Base-by-base conservation (phyloP, 805 yeast species). In the Kuraishia piskuri region DNA sequence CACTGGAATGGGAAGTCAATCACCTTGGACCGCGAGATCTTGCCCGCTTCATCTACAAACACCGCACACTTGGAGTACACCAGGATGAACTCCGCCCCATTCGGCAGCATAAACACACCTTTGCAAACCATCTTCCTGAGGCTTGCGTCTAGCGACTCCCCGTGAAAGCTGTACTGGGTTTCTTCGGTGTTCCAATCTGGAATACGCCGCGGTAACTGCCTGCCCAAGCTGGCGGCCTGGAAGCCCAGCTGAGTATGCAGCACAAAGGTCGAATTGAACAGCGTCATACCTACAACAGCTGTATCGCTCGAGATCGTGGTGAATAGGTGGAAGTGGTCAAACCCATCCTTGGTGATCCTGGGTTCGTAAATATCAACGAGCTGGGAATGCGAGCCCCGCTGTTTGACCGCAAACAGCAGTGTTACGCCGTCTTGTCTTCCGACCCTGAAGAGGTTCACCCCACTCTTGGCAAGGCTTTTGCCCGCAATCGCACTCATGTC, bases 21-120 rank as follows among this genome's bases (percentile, higher is more conserved):
- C 44, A 73, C 63, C 7, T 74, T 64, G 37, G 66, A 68, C 21
- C 80, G 66, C n/a, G 68, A 55, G n/a, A 65, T 52, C 14, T 53
- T 55, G 14, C 75, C 76, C 20, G 31, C 64, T 65, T 0, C 76
- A 62, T 85, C 82, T 54, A 84, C 76, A 54, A 83, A 83, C 2
- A 88, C 70, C 3, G 88, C 90, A 59, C 85, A 83, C 52, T 82
- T 83, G 53, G 79, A 86, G 69, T 87, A 89, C 40, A 87, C 85
- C 49, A 87, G 64, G 14, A 87, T 66, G 52, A 83, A 78, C 51
- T 79, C 79, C 14, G 72, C 68, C 52, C 8, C 82, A 1, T 85
- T 82, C 59, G 85, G 66, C 0, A 92, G 88, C 51, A 68, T 70
- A 26, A 62, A 59, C 26, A 63, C 62, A 1, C 74, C 68, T 17